Base-by-base conservation (phyloP, 2,329 filamentous ascomycete genomes). In the Aspergillus awamori region DNA sequence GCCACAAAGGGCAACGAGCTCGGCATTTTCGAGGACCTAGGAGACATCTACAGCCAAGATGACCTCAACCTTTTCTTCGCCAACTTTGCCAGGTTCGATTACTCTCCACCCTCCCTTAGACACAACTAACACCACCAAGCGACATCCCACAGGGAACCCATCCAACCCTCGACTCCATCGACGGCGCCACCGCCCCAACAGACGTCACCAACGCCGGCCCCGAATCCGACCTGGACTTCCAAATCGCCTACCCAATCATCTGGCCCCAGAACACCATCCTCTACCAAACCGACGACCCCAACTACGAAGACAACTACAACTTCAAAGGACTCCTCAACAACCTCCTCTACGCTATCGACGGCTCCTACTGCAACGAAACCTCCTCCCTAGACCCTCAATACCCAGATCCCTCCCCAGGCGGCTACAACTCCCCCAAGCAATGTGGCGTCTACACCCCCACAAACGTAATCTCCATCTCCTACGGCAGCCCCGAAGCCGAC, bases 321-420 rank as follows among this genome's bases (percentile, higher is more conserved):
- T 75, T 75, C 65, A 13, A 63, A 49, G 77, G 77, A 0, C 77
- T 81, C 62, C 65, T 82, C 36, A 80, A 80, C 72, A 82, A 77
- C 56, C 82, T 83, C 69, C 70, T 82, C 24, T 79, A 82, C 63
- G 79, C 80, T 6, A 76, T 82, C 41, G 81, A 82, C 63, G 80
- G 79, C 5, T 81, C 78, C 11, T 83, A 83, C 68, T 83, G 82
- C 70, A 76, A 71, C n/a, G 73, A 75, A n/a, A 73, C 78, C 58
- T 72, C 74, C 1, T 63, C 67, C 17, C 64, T 79, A n/a, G 80
- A 82, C 53, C 80, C 79, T 4, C 58, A 69, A 0, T 82, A 82
- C 64, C 80, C 79, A 0, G 69, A 81, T 60, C 71, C 74, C 1
- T 64, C 68, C 15, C 33, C 70, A 0, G 74, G 71, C 10, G 79